Base-by-base conservation (phyloP, 768 basidiomycete genomes). In the Grammothele lineata region DNA sequence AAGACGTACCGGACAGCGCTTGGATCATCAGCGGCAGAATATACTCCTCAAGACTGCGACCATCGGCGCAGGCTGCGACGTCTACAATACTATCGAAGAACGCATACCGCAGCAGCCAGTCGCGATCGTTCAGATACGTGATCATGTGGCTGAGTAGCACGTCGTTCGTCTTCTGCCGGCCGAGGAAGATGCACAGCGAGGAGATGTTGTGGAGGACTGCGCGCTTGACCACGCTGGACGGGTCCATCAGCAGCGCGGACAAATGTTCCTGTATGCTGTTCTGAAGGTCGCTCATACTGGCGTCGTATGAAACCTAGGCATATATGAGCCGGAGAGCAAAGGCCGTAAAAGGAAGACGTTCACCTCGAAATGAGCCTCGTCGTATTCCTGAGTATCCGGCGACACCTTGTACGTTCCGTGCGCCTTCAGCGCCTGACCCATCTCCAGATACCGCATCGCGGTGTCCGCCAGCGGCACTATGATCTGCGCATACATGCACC, bases 81-180 rank as follows among this genome's bases (percentile, higher is more conserved):
- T 92, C 93, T 17, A 97, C 91, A 23, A 96, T 92, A 50, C 88
- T 88, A 62, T 95, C 93, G 59, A 97, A 96, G 66, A 98, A 99
- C 0, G 90, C 89, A 58, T 83, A 81, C 2, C 96, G 78, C 42
- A 98, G 67, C 14, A 87, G 67, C 95, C 96, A 98, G 62, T 97
- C 94, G 15, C 90, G 74, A 58, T 95, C 91, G 57, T 95, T 92
- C 50, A 87, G 67, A 62, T 87, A 83, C 21, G 89, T 77, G 72
- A 94, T 71, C 84, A 94, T 70, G 68, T 95, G 75, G 44, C 92
- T 94, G 35, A 99, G 69, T 6, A 99, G 68, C 7, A 97, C 89
- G 57, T 99, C 96, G 66, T 95, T 95, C 1, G 96, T 95, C 62
- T 83, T 87, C 61, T 92, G 87, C 19, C 93, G 69, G 5, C 94